Evolutionary conservation across 139 green algal genomes (phyloP), one percentile per base, ranked within the genome.

Genomic region (Deuterostichococcus epilithicus): DNA sequence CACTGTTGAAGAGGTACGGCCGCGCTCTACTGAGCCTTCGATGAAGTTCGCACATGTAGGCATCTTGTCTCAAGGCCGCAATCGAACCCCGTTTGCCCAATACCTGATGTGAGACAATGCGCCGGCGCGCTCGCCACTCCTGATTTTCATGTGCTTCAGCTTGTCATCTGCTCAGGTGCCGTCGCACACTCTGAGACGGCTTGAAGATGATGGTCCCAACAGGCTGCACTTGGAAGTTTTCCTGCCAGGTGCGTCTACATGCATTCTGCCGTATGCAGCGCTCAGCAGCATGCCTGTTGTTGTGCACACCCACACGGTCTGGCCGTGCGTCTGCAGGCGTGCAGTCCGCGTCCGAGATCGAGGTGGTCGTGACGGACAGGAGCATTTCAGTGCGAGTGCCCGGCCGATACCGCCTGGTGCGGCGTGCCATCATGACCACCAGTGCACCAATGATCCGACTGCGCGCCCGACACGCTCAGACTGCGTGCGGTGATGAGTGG

Each of bases 381-480:
- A 59, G 73, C 26, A 38, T 72, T 2, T 28, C 37, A 37, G 20
- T 72, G 18, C 28, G 35, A 28, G 32, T 72, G 34, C 60, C 73
- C 44, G 60, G 60, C 36, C 36, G 36, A 23, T 72, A 70, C 30
- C 35, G 52, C 5, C 58, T 77, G 72, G 72, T 76, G 35, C 70
- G 59, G 38, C 5, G 36, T 70, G 32, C 47, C 73, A 77, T 44
- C 34, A 67, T 34, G 26, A 15, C 15, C 38, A 72, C 58, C 23
- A 59, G 3, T 1, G 22, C 1, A 65, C 34, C 25, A 20, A 35
- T 45, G 1, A 36, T 30, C 37, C 28, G 66, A 6, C 37, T 42
- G 15, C 4, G 25, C 37, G 59, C 22, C 36, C 70, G 26, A 65
- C 70, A 65, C 39, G 39, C 23, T 28, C 34, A 75, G 70, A 68